Evolutionary conservation across 139 green algal genomes (phyloP), one percentile per base, ranked within the genome.

Genomic region (Chlamydomonas applanata): DNA sequence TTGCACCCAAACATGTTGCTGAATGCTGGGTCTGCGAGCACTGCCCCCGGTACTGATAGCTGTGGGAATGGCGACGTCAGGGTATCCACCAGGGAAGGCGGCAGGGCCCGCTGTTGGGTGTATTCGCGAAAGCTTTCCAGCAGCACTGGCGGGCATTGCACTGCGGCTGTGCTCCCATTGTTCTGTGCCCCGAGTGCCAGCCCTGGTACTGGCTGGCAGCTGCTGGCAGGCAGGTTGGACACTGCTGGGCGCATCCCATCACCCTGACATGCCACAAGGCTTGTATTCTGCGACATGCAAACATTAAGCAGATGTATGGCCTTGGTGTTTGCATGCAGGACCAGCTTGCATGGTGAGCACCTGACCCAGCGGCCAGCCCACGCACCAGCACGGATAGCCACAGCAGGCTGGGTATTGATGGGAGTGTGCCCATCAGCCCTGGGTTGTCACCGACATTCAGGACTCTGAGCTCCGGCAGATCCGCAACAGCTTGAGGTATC

Each of bases 321-420:
- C n/a, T n/a, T n/a, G n/a, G n/a, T n/a, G n/a, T n/a, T n/a, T n/a
- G n/a, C n/a, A n/a, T n/a, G n/a, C n/a, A n/a, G n/a, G n/a, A n/a
- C n/a, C n/a, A n/a, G n/a, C n/a, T n/a, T n/a, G n/a, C n/a, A n/a
- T n/a, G n/a, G n/a, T n/a, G n/a, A n/a, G 64, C 34, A 30, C 7
- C 34, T 16, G 4, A 54, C 7, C 20, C 34, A 57, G 68, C 7
- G 20, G 49, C 49, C 27, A 25, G 54, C 19, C n/a, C 36, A 67
- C 60, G 35, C 54, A 82, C 77, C 77, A 71, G 46, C 45, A 84
- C 73, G 1, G 73, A 80, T 49, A 80, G n/a, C 73, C 74, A 84
- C 30, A 80, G 63, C 29, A 84, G 29, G 34, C 74, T 52, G 17
- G 36, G 1, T 22, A 84, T 30, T 4, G 16, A 20, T 0, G 79